phyloP scores from a whole-genome alignment of 805 yeast species.

The Metschnikowia anglica region DNA sequence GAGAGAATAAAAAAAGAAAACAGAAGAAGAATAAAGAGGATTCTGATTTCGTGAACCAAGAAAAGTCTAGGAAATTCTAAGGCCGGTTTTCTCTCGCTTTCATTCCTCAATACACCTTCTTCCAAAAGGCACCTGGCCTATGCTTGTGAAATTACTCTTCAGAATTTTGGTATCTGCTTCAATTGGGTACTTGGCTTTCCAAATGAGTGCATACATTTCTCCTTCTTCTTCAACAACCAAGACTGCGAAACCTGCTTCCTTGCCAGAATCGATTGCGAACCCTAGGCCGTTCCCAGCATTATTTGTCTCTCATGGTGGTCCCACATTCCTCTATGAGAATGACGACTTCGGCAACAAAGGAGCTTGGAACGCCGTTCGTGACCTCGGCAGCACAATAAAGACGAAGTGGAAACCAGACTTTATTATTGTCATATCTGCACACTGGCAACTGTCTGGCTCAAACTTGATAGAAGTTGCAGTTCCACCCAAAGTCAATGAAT shows the following conservation, averaged over 20 bases:
- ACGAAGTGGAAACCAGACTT: conserved; percentile 58
- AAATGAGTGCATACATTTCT: conserved; percentile 2
- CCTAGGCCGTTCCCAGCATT: conserved; percentile 51
- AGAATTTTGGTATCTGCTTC: background rate
- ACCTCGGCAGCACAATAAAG: conserved; percentile 53
- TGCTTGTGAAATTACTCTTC: background rate
- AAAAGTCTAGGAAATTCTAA: too few relatives aligned
- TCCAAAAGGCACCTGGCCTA: background rate
- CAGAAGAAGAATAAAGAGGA: background rate
- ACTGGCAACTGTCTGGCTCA: conserved; percentile 58
- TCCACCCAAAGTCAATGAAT: conserved; percentile 28
- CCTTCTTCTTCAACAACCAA: background rate
- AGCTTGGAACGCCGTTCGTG: conserved; percentile 53
- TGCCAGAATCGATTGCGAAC: conserved; percentile 10
- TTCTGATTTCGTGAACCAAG: background rate
- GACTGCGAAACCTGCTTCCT: background rate
- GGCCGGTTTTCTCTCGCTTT: too few relatives aligned
- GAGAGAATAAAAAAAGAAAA: background rate
- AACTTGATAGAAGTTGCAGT: conserved; percentile 50
- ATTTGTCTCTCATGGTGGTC: conserved; percentile 84
- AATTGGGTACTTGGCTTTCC: conserved; percentile 4
- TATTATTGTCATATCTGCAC: conserved; percentile 69
- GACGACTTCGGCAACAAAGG: conserved; percentile 55
- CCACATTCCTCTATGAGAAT: conserved; percentile 64
- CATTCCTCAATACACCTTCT: too few relatives aligned